Conservation (phyloP, 768 basidiomycete genomes). For the Lentinula sp. region DNA sequence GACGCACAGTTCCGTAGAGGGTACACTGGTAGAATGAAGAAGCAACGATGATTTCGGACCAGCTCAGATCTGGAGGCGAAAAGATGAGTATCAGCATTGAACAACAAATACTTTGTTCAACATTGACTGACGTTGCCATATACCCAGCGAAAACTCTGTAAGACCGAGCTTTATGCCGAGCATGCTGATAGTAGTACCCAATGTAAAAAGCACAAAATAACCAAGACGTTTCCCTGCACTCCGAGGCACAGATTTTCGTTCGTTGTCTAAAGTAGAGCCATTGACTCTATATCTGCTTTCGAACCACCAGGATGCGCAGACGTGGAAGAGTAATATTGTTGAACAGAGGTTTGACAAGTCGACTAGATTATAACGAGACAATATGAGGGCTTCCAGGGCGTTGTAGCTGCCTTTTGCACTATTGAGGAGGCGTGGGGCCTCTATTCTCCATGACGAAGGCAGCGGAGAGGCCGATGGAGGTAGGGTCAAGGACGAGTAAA, state of each 20-base stretch:
- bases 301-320: conserved; percentile 70
- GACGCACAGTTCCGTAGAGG: conserved; percentile 80
- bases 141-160: conserved; percentile 31
- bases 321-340: conserved; percentile 72
- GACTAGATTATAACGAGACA: conserved; percentile 71
- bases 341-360: conserved; percentile 79
- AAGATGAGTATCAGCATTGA: neutral
- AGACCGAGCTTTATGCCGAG: conserved; percentile 45
- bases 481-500: conserved; percentile 44
- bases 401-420: conserved; percentile 34
- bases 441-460: conserved; percentile 72
- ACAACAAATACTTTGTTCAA: conserved; percentile 2
- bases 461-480: conserved; percentile 25
- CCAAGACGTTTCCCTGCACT: conserved; percentile 58
- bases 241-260: conserved; percentile 71
- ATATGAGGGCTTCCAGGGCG: conserved; percentile 47
- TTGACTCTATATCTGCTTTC: conserved; percentile 42
- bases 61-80: conserved; percentile 58
- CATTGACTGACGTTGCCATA: conserved; percentile 65
- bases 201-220: conserved; percentile 61
- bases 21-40: conserved; percentile 88
- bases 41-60: conserved; percentile 65
- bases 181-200: conserved; percentile 43
- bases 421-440: conserved; percentile 54
- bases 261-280: conserved; percentile 47